Conservation (phyloP, 2,329 filamentous ascomycete species). For the Sclerotinia trifoliorum region DNA sequence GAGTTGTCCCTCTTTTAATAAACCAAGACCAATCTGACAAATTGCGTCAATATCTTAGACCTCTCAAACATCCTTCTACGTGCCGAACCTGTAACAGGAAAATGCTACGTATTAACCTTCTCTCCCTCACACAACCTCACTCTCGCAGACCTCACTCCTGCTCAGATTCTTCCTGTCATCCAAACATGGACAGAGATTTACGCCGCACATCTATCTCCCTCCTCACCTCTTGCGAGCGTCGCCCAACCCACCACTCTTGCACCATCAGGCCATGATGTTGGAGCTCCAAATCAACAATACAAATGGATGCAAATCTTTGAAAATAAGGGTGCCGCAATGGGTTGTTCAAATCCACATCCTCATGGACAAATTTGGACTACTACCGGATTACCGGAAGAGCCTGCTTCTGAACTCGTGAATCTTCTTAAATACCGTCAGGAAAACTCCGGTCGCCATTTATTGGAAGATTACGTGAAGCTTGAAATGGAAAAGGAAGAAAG, state of each 20-base stretch:
- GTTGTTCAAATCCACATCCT: constrained; percentile 96
- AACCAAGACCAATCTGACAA: neutral
- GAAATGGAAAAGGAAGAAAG: constrained; percentile 81
- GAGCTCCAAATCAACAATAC: constrained; percentile 70
- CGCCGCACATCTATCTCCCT: constrained; percentile 70
- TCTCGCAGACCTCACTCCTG: constrained; percentile 79
- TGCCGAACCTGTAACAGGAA: constrained; percentile 84
- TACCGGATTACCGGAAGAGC: constrained; percentile 86
- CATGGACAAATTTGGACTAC: constrained; percentile 98
- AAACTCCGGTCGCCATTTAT: constrained; percentile 70
- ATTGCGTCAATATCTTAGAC: constrained; percentile 46
- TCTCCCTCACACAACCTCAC: constrained; percentile 88
- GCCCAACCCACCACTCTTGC: constrained; percentile 46
- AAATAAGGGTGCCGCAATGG: constrained; percentile 97
- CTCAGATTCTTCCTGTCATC: constrained; percentile 78
- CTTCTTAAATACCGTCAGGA: constrained; percentile 74
- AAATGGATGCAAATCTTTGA: constrained; percentile 99
- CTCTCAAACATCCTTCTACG: constrained; percentile 74
- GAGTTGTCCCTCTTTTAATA: neutral
- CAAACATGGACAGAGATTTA: constrained; percentile 93
- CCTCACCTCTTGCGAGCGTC: constrained; percentile 59
- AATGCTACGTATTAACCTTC: constrained; percentile 97
- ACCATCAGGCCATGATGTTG: constrained; percentile 42
- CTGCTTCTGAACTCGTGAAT: constrained; percentile 72
- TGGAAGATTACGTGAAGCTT: constrained; percentile 77